Evolutionary conservation across 495 filamentous ascomycete species (phyloP).

Genomic region (Penicillium desertorum): DNA sequence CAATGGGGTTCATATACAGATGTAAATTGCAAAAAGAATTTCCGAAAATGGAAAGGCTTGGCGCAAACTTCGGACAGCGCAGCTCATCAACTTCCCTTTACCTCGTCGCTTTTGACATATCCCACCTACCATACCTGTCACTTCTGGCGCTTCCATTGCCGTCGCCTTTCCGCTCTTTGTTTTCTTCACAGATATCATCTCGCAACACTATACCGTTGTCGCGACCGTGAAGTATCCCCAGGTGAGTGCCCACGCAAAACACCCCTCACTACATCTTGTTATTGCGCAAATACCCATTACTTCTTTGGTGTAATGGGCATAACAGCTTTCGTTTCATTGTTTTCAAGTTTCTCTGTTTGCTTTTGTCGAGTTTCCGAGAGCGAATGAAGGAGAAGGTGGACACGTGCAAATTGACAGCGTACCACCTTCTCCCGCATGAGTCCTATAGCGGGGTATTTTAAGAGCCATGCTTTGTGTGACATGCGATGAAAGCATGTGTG

Average conservation of each 20-base stretch:
- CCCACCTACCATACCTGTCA: background rate
- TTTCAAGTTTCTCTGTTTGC: background rate
- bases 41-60: slow-evolving; percentile 32
- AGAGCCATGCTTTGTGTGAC: slow-evolving; percentile 2
- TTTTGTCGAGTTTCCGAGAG: background rate
- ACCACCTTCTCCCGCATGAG: background rate
- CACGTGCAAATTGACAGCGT: slow-evolving; percentile 12
- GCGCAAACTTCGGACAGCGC: slow-evolving; percentile 28
- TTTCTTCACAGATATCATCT: no score
- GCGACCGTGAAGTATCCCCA: slow-evolving; percentile 9
- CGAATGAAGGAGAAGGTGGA: slow-evolving; percentile 2
- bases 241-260: slow-evolving; percentile 25
- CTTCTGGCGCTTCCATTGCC: background rate
- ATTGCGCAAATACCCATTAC: background rate
- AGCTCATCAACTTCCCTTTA: slow-evolving; percentile 13
- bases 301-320: slow-evolving; percentile 13
- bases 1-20: no score
- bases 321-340: slow-evolving; percentile 4
- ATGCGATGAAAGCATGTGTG: background rate
- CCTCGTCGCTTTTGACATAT: slow-evolving; percentile 7
- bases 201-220: background rate
- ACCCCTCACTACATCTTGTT: slow-evolving; percentile 15
- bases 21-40: slow-evolving; percentile 14
- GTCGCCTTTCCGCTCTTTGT: background rate
- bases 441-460: slow-evolving; percentile 1